phyloP scores from a whole-genome alignment of 2,329 filamentous ascomycete genomes.

The Alternaria sp. region DNA sequence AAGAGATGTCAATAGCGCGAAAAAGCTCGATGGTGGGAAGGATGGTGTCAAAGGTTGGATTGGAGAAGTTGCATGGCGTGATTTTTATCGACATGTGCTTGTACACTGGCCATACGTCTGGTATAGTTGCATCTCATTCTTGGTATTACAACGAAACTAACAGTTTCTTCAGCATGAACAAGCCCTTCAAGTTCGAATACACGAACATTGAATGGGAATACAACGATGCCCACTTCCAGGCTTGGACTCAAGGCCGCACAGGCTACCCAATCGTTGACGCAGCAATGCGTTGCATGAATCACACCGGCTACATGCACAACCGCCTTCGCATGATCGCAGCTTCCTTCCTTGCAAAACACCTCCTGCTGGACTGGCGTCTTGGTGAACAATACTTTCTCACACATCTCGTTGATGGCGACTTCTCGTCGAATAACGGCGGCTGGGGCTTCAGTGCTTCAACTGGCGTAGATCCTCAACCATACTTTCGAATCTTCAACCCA shows the following conservation, averaged over 20 bases:
- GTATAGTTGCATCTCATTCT: slow-evolving; percentile 52
- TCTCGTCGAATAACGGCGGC: slow-evolving; percentile 66
- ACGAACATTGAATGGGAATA: slow-evolving; percentile 81
- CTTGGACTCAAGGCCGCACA: slow-evolving; percentile 65
- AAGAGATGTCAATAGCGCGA: slow-evolving; percentile 54
- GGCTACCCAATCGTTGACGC: slow-evolving; percentile 61
- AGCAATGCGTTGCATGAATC: slow-evolving; percentile 60
- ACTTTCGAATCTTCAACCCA: slow-evolving; percentile 91
- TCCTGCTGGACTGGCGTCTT: slow-evolving; percentile 60
- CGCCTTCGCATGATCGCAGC: slow-evolving; percentile 61
- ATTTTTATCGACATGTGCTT: slow-evolving; percentile 69
- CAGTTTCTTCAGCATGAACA: slow-evolving; percentile 66
- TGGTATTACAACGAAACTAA: neutral
- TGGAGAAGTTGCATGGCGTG: slow-evolving; percentile 61
- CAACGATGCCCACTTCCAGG: slow-evolving; percentile 63
- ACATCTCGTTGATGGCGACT: slow-evolving; percentile 57
- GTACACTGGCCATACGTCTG: slow-evolving; percentile 85
- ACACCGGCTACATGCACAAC: slow-evolving; percentile 63
- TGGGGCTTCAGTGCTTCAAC: slow-evolving; percentile 73
- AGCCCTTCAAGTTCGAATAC: slow-evolving; percentile 84
- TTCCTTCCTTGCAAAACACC: slow-evolving; percentile 59
- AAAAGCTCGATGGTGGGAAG: slow-evolving; percentile 61
- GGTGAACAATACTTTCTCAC: slow-evolving; percentile 63
- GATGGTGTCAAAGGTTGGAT: slow-evolving; percentile 59
- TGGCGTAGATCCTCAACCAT: slow-evolving; percentile 85